phyloP scores from a whole-genome alignment of 768 basidiomycete genomes.

The Flagelloscypha sp. region DNA sequence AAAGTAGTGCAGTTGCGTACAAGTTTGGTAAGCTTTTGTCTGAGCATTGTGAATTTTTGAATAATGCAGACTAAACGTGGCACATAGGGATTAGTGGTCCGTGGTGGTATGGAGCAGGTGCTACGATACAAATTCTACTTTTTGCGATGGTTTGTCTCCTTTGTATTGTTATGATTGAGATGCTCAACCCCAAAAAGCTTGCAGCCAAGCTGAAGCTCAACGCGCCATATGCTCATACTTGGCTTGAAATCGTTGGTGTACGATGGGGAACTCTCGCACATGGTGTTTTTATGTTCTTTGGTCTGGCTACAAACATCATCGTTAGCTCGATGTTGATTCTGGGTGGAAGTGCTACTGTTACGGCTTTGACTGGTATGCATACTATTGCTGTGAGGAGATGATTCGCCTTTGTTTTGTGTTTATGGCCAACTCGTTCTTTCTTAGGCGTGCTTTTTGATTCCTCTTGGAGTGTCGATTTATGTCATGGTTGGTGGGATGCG shows the following conservation, averaged over 20 bases:
- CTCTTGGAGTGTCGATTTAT: slow-evolving; percentile 81
- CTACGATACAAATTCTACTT: slow-evolving; percentile 81
- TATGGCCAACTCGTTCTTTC: background rate
- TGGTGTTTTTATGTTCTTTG: slow-evolving; percentile 83
- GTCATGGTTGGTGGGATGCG: slow-evolving; percentile 85
- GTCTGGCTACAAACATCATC: slow-evolving; percentile 85
- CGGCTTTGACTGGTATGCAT: slow-evolving; percentile 80
- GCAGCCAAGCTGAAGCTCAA: slow-evolving; percentile 90
- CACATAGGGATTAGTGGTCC: slow-evolving; percentile 71
- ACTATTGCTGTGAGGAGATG: slow-evolving; percentile 57
- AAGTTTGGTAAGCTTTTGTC: slow-evolving; percentile 46
- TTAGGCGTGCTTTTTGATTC: slow-evolving; percentile 84
- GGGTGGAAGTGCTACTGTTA: slow-evolving; percentile 82
- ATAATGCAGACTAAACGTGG: too few relatives aligned
- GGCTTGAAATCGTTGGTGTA: slow-evolving; percentile 75
- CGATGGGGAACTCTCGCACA: slow-evolving; percentile 81
- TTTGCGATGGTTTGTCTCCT: slow-evolving; percentile 61
- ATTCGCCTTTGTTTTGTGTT: background rate
- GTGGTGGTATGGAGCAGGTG: slow-evolving; percentile 91
- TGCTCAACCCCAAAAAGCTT: slow-evolving; percentile 32
- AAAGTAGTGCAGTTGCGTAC: slow-evolving; percentile 80
- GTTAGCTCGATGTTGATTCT: slow-evolving; percentile 82
- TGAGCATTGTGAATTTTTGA: background rate
- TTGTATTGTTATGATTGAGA: background rate
- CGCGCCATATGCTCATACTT: slow-evolving; percentile 83